These are phyloP conservation scores for Bryoglossum gracile DNA, from an alignment of 495 filamentous ascomycete species.

Conservation along the genomic window DNA sequence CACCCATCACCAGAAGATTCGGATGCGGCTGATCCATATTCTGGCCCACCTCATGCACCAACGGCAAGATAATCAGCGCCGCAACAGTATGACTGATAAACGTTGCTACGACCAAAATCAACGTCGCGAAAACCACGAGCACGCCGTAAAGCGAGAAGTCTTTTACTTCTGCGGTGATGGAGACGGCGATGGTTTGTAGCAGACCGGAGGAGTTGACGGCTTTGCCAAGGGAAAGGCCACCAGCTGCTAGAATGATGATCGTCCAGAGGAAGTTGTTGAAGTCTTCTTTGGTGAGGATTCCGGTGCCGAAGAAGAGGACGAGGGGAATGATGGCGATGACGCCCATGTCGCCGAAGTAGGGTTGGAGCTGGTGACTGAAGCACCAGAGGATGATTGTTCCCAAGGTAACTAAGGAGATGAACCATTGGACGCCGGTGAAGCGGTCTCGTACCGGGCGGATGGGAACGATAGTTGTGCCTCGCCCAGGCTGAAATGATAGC, in stretches of 20 bases:
- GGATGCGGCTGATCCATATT: slow-evolving; percentile 84
- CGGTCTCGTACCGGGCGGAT: slow-evolving; percentile 81
- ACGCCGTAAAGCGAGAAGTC: slow-evolving; percentile 81
- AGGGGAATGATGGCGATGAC: slow-evolving; percentile 96
- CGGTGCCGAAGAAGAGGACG: slow-evolving; percentile 92
- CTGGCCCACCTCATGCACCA: slow-evolving; percentile 78
- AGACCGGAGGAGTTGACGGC: slow-evolving; percentile 89
- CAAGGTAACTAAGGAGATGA: slow-evolving; percentile 80
- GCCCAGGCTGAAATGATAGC: slow-evolving; percentile 73
- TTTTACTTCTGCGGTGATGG: slow-evolving; percentile 65
- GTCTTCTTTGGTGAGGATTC: slow-evolving; percentile 97
- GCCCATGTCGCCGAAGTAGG: slow-evolving; percentile 93
- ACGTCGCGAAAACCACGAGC: slow-evolving; percentile 71
- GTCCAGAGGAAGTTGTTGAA: slow-evolving; percentile 99
- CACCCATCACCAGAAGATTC: slow-evolving; percentile 85
- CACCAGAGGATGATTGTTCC: slow-evolving; percentile 90
- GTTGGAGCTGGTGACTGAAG: slow-evolving; percentile 77
- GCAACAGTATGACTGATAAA: slow-evolving; percentile 99
- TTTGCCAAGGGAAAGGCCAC: slow-evolving; percentile 87
- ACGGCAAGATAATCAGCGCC: slow-evolving; percentile 86
- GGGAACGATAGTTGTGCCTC: slow-evolving; percentile 83
- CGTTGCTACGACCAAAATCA: slow-evolving; percentile 91
- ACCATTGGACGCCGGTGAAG: slow-evolving; percentile 88
- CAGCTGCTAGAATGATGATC: slow-evolving; percentile 96
- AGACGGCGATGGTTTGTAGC: slow-evolving; percentile 75